Evolutionary conservation across 768 basidiomycete species (phyloP), one percentile per base, ranked within the genome.

Genomic region (Lactarius sp.): DNA sequence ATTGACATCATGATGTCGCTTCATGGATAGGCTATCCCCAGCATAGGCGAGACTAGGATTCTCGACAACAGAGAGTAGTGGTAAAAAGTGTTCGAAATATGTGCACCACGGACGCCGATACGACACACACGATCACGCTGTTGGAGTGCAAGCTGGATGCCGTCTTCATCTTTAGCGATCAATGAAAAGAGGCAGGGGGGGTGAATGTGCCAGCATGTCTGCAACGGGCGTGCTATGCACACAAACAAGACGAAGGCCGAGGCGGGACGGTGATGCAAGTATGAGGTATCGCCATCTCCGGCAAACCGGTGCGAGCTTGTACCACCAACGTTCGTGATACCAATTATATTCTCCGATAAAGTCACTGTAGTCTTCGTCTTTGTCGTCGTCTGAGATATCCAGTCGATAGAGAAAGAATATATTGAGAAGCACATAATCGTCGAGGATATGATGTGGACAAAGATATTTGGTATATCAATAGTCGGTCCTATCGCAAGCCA

Each of bases 11-110:
- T 39, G 9, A 4, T 49, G 13, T 20, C 20, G 20, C 9, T 33
- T 18, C 12, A 13, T 20, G 13, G 2, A 33, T 1, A 4, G 0
- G 4, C 6, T 7, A 4, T 18, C 10, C 14, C 0, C 4, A 31
- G 4, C 12, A 31, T 31, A 5, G 12, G 4, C 2, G n/a, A 58
- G 46, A 20, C 6, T 12, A 13, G 49, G 46, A 20, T 49, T 3
- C 13, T 49, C 20, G n/a, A 58, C 46, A 3, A 20, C 7, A 37
- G 46, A 36, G 20, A 58, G 27, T 8, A 20, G 2, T 37, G 46
- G 44, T 10, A 3, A 6, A 6, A 20, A 58, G n/a, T 1, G 18
- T 4, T 3, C 36, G 2, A 14, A 14, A 20, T 10, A 49, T 47
- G 6, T 47, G 46, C 13, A 34, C 20, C 10, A 14, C 12, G 1